Conservation (phyloP, 2,329 filamentous ascomycete species). For the Furcasterigmium sp. region DNA sequence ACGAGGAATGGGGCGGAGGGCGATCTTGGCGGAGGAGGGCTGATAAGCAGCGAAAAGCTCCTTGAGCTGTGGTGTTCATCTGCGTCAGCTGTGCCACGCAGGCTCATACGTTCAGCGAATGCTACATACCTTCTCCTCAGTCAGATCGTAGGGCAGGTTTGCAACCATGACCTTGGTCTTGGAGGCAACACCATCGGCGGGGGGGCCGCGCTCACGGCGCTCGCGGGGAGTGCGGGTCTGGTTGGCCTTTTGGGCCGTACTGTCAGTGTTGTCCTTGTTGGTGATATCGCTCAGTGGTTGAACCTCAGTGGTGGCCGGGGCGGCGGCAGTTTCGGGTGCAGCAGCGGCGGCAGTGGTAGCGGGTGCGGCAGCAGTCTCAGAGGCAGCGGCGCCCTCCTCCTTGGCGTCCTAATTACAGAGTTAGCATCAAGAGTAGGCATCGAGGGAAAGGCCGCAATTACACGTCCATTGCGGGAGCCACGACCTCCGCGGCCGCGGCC, state of each 20-base stretch:
- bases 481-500: conserved; percentile 67
- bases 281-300: conserved; percentile 58
- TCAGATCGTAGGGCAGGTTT: conserved; percentile 96
- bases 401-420: conserved; percentile 26
- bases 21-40: conserved; percentile 94
- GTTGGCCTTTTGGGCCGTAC: conserved; percentile 50
- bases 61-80: conserved; percentile 69
- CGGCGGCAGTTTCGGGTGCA: conserved; percentile 33
- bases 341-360: conserved; percentile 28
- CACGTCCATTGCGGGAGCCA: conserved; percentile 59
- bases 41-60: conserved; percentile 93
- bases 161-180: conserved; percentile 99
- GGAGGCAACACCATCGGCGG: conserved; percentile 93
- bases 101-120: no score
- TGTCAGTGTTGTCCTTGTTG: conserved; percentile 51
- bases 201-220: conserved; percentile 81
- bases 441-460: no score
- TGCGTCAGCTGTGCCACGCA: no score
- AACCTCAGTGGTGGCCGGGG: conserved; percentile 44
- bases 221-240: conserved; percentile 52
- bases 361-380: conserved; percentile 36
- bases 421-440: no score
- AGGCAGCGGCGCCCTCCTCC: conserved; percentile 34
- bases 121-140: conserved; percentile 83
- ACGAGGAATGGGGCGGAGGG: conserved; percentile 93